These are phyloP conservation scores for Trametes sanguinea DNA, from an alignment of 768 basidiomycete species.

Conservation along the genomic window DNA sequence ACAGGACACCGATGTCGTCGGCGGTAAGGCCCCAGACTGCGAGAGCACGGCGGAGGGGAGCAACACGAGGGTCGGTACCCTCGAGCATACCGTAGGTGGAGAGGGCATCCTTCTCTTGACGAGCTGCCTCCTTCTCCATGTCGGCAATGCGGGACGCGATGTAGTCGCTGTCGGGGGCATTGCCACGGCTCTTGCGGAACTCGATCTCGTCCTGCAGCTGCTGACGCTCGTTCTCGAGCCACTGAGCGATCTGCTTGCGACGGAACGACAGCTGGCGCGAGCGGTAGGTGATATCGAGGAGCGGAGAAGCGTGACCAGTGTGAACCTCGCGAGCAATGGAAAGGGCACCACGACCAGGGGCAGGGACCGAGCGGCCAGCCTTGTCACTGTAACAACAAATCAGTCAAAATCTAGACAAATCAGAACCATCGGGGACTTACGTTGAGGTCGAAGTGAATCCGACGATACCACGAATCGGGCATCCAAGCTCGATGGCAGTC, in stretches of 20 bases:
- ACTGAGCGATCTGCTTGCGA: conserved; percentile 90
- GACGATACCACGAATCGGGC: conserved; percentile 89
- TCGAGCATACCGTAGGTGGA: conserved; percentile 95
- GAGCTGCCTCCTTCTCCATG: conserved; percentile 87
- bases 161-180: conserved; percentile 62
- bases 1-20: conserved; percentile 89
- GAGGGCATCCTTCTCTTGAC: conserved; percentile 93
- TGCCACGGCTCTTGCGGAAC: conserved; percentile 54
- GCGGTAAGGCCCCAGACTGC: conserved; percentile 96
- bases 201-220: conserved; percentile 82
- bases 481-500: conserved; percentile 93
- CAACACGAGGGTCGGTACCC: conserved; percentile 79
- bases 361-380: conserved; percentile 96
- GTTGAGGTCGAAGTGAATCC: conserved; percentile 96
- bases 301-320: conserved; percentile 74
- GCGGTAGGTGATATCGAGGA: conserved; percentile 86
- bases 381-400: conserved; percentile 69
- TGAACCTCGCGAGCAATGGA: conserved; percentile 84
- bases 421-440: conserved; percentile 46
- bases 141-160: conserved; percentile 75
- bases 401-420: conserved; percentile 1
- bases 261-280: conserved; percentile 95
- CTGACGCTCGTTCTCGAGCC: conserved; percentile 87
- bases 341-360: conserved; percentile 92
- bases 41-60: conserved; percentile 91